Conservation (phyloP, 2,329 filamentous ascomycete genomes). For the Epichloe gansuensis region DNA sequence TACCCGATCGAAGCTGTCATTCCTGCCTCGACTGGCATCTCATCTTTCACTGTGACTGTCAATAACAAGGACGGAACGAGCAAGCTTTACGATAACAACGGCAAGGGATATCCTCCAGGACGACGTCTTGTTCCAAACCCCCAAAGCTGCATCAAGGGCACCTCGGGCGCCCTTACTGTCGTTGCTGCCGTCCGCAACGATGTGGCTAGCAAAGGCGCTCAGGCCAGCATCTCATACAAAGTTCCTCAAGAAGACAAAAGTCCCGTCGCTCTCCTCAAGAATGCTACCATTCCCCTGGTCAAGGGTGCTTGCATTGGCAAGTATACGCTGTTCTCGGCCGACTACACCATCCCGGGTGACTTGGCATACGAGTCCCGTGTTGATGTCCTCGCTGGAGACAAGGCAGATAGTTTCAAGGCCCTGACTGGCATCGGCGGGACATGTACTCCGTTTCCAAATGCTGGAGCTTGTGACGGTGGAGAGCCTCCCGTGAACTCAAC, state of each 20-base stretch:
- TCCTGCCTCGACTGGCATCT: slow-evolving; percentile 44
- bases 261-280: slow-evolving; percentile 29
- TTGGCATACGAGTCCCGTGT: slow-evolving; percentile 32
- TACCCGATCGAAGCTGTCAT: slow-evolving; percentile 39
- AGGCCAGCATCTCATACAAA: slow-evolving; percentile 32
- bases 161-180: slow-evolving; percentile 30
- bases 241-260: slow-evolving; percentile 25
- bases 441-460: slow-evolving; percentile 29
- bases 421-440: slow-evolving; percentile 30
- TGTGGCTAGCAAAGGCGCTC: slow-evolving; percentile 26
- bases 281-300: slow-evolving; percentile 25
- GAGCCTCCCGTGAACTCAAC: slow-evolving; percentile 9
- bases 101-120: slow-evolving; percentile 43
- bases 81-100: slow-evolving; percentile 43
- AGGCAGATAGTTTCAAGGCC: slow-evolving; percentile 37
- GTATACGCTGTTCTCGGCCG: slow-evolving; percentile 36
- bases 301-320: slow-evolving; percentile 32
- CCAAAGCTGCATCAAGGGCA: slow-evolving; percentile 42
- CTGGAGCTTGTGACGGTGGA: slow-evolving; percentile 16
- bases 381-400: slow-evolving; percentile 30
- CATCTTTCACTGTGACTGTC: slow-evolving; percentile 45
- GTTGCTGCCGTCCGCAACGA: slow-evolving; percentile 39
- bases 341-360: slow-evolving; percentile 31
- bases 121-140: slow-evolving; percentile 39
- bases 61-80: slow-evolving; percentile 34